Evolutionary conservation across 2,329 filamentous ascomycete species (phyloP).

Genomic region (Xylariaceae sp.): DNA sequence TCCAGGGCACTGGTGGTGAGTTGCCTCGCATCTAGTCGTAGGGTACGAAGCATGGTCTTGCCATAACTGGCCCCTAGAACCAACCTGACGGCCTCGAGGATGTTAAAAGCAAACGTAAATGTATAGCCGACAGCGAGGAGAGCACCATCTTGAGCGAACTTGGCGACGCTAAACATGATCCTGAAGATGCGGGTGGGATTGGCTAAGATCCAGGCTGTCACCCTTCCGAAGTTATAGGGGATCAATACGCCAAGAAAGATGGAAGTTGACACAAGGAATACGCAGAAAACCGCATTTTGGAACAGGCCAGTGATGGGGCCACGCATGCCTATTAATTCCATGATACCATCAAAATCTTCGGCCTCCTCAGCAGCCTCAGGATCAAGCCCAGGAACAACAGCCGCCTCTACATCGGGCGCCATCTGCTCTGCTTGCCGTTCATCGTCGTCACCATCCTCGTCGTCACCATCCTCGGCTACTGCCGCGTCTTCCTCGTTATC

Average conservation of each 20-base stretch:
- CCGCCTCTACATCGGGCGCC: constrained; percentile 56
- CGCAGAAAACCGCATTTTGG: constrained; percentile 93
- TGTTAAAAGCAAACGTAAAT: constrained; percentile 41
- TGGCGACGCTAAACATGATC: constrained; percentile 68
- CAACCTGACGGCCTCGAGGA: constrained; percentile 38
- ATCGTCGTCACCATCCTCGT: constrained; percentile 25
- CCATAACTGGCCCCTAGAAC: constrained; percentile 33
- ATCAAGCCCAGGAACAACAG: constrained; percentile 66
- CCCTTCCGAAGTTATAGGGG: constrained; percentile 86
- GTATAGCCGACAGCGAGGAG: constrained; percentile 60
- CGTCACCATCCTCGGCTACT: constrained; percentile 17
- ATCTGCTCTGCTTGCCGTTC: constrained; percentile 42
- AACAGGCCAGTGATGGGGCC: constrained; percentile 84
- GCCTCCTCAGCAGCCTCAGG: constrained; percentile 75
- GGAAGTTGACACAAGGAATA: constrained; percentile 81
- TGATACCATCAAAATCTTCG: constrained; percentile 91
- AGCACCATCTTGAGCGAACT: constrained; percentile 70
- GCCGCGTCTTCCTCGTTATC: constrained; percentile 23
- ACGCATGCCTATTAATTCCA: constrained; percentile 95
- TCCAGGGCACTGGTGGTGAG: constrained; percentile 29
- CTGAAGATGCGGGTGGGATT: constrained; percentile 74
- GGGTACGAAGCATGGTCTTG: constrained; percentile 24
- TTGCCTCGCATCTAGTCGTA: constrained; percentile 25
- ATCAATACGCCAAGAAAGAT: constrained; percentile 82
- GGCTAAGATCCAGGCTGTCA: constrained; percentile 73